Percentiles rank a stretch among this genome's conserved stretches.
phyloP scores from a whole-genome alignment of 768 basidiomycete genomes.

The Gymnopilus junonius region DNA sequence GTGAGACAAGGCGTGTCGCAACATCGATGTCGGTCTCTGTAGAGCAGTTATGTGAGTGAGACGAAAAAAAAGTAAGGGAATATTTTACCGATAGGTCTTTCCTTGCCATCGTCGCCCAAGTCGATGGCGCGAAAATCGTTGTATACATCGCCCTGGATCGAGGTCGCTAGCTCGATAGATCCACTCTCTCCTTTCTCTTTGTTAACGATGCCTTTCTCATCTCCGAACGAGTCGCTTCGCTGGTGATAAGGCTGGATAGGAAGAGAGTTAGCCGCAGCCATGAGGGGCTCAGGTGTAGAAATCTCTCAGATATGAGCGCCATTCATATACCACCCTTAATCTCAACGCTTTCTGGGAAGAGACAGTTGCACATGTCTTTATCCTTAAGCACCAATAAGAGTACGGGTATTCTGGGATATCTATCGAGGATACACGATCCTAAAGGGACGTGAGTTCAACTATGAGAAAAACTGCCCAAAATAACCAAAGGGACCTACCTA shows the following conservation, averaged over 20 bases:
- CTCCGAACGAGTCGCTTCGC: slow-evolving; percentile 22
- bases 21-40: slow-evolving; percentile 50
- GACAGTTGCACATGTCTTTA: background rate
- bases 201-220: slow-evolving; percentile 28
- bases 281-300: background rate
- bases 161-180: slow-evolving; percentile 16
- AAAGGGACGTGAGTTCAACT: background rate
- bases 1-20: slow-evolving; percentile 52
- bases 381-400: background rate
- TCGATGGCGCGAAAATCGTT: slow-evolving; percentile 42
- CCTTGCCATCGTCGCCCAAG: slow-evolving; percentile 50
- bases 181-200: slow-evolving; percentile 5
- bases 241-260: slow-evolving; percentile 5
- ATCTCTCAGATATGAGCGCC: background rate
- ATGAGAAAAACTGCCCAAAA: slow-evolving; percentile 4
- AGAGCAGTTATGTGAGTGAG: background rate
- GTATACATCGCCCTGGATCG: slow-evolving; percentile 30
- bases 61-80: background rate
- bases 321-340: background rate
- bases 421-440: background rate
- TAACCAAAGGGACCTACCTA: background rate
- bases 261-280: slow-evolving; percentile 17
- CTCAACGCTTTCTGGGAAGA: background rate
- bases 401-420: slow-evolving; percentile 1
- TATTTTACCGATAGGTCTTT: slow-evolving; percentile 49